These are phyloP conservation scores for Mucor racemosus DNA, from an alignment of 371 early-diverging fungal species.

Conservation along the genomic window DNA sequence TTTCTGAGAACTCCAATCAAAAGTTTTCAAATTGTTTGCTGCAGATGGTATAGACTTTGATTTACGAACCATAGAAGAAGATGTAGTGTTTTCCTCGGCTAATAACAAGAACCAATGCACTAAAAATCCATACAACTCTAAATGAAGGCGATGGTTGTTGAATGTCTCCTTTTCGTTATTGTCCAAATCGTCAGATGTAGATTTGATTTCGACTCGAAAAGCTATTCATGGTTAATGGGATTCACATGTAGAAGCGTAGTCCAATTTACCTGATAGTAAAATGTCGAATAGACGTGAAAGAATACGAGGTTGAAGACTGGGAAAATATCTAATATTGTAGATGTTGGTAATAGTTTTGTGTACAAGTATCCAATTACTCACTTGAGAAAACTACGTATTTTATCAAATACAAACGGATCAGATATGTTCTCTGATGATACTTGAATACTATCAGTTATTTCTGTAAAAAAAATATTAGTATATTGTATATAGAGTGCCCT, in stretches of 20 bases:
- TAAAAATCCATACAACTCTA: constrained; percentile 82
- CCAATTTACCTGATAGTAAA: constrained; percentile 61
- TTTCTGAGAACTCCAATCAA: constrained; percentile 68
- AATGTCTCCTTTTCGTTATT: constrained; percentile 71
- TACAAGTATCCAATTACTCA: constrained; percentile 28
- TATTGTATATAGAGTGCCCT: neutral
- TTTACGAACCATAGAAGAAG: constrained; percentile 34
- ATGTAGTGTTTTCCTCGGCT: constrained; percentile 63
- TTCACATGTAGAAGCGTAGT: neutral
- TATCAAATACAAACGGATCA: constrained; percentile 60
- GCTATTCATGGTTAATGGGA: constrained; percentile 41
- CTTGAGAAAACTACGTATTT: constrained; percentile 76
- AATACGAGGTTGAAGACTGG: constrained; percentile 39
- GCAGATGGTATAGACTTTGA: constrained; percentile 19
- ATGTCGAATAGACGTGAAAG: constrained; percentile 59
- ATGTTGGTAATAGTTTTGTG: neutral
- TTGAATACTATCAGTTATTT: constrained; percentile 66
- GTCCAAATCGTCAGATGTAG: constrained; percentile 62
- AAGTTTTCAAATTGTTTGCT: constrained; percentile 39
- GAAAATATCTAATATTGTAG: constrained; percentile 31
- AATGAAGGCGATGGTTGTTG: constrained; percentile 59
- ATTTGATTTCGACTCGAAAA: constrained; percentile 65
- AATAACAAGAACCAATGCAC: constrained; percentile 72
- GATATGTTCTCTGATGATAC: constrained; percentile 62
- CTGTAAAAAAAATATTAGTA: constrained; percentile 29